Evolutionary conservation across 495 filamentous ascomycete genomes (phyloP), one percentile per base, ranked within the genome.

Genomic region (Talaromyces liani): DNA sequence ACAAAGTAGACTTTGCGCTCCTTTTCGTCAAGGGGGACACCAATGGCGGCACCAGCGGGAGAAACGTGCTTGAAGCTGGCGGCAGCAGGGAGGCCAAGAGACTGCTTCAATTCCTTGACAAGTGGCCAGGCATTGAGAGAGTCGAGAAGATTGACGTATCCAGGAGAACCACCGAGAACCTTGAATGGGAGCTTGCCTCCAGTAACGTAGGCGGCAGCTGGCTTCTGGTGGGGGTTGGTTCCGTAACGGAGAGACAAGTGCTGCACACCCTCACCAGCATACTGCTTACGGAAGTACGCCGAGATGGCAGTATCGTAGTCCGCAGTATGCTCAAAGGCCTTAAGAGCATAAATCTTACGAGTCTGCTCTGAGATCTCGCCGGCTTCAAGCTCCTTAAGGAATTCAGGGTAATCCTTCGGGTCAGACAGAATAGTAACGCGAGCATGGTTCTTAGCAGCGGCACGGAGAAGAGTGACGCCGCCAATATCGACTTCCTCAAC

Each of bases 11-110:
- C 93, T 80, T 95, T 93, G 78, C 89, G 86, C 82, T 98, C 94
- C 60, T 89, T 87, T 59, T 91, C 86, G 64, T 77, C 91, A 67
- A 98, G 82, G 39, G 90, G 90, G 24, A 92, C 83, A 65, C 93
- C 94, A 70, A 98, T 92, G 61, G 94, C 94, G 56, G 94, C 94
- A 67, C 94, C 94, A 45, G 94, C 94, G 7, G 94, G 94, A 4
- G 95, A 98, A 45, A 98, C 94, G 72, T 98, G 95, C 84, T 98
- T 98, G 88, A 98, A 98, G 74, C 91, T 95, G 58, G 94, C 93
- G 20, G 94, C 95, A 27, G 94, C 94, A n/a, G 95, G 91, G 71
- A 87, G 85, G 66, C 88, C 84, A 3, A 97, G 85, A 34, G 93
- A 90, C 64, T 87, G 80, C 82, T 93, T 94, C 65, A 98, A 82